These are phyloP conservation scores for Lactarius vividus DNA, from an alignment of 768 basidiomycete genomes.

Conservation along the genomic window DNA sequence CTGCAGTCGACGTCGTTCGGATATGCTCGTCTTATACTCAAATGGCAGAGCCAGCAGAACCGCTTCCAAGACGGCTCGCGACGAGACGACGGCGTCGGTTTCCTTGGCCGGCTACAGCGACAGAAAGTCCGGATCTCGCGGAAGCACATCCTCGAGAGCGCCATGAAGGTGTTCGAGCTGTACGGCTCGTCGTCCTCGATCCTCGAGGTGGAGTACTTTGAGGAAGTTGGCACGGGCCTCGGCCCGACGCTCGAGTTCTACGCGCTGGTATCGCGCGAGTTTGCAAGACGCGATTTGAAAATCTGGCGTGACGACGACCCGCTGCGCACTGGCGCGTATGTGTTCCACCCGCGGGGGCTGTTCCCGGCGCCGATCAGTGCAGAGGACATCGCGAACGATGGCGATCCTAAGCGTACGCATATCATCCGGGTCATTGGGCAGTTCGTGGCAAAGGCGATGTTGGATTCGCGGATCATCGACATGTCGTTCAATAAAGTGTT, in stretches of 20 bases:
- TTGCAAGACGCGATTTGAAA: slow-evolving; percentile 82
- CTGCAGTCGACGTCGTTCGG: slow-evolving; percentile 97
- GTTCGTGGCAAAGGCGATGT: slow-evolving; percentile 94
- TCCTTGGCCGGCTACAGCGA: slow-evolving; percentile 87
- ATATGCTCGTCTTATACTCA: slow-evolving; percentile 90
- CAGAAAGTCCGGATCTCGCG: slow-evolving; percentile 97
- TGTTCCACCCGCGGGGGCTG: slow-evolving; percentile 79
- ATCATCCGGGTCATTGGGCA: slow-evolving; percentile 90
- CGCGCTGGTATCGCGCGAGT: slow-evolving; percentile 94
- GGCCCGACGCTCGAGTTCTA: slow-evolving; percentile 99
- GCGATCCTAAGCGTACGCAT: slow-evolving; percentile 78
- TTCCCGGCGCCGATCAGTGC: slow-evolving; percentile 82
- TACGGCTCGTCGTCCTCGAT: slow-evolving; percentile 94
- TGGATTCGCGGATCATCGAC: slow-evolving; percentile 97
- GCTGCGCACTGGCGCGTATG: slow-evolving; percentile 61
- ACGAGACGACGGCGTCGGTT: slow-evolving; percentile 88
- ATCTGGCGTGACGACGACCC: slow-evolving; percentile 88
- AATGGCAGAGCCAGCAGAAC: slow-evolving; percentile 88
- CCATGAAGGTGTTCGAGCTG: slow-evolving; percentile 93
- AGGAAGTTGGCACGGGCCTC: slow-evolving; percentile 96
- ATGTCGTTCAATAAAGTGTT: slow-evolving; percentile 94
- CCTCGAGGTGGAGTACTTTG: slow-evolving; percentile 97
- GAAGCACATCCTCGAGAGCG: slow-evolving; percentile 92
- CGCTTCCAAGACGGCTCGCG: slow-evolving; percentile 76
- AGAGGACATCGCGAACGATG: slow-evolving; percentile 68